Percentiles rank a stretch among this genome's conserved stretches.
phyloP scores from a whole-genome alignment of 768 basidiomycete species.

The Panus rudis region DNA sequence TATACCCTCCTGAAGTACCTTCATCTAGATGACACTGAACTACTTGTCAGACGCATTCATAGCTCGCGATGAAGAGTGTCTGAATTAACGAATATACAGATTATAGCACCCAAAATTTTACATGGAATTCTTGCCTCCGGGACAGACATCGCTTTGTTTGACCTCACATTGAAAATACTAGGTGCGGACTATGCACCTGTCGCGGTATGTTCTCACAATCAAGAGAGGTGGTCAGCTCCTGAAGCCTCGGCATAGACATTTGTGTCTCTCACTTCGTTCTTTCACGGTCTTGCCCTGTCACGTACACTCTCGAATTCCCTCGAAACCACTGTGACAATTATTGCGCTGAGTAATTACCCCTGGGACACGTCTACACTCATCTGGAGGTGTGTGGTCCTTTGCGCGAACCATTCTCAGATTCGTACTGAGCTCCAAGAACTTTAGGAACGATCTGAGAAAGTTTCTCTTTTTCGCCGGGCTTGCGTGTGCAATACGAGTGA shows the following conservation, averaged over 20 bases:
- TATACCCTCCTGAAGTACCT: conserved; percentile 63
- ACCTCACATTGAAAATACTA: conserved; percentile 51
- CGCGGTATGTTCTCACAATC: conserved; percentile 56
- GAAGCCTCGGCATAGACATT: too few relatives aligned
- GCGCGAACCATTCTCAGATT: neutral
- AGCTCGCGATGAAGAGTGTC: too few relatives aligned
- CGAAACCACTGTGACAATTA: conserved; percentile 78
- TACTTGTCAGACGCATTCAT: conserved; percentile 62
- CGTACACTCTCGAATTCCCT: conserved; percentile 90
- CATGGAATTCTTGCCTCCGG: conserved; percentile 72
- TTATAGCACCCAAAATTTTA: conserved; percentile 29
- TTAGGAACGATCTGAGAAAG: conserved; percentile 24
- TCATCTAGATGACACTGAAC: conserved; percentile 43
- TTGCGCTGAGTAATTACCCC: conserved; percentile 74
- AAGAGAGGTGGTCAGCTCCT: too few relatives aligned
- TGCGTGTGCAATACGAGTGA: conserved; percentile 81
- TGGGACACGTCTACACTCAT: conserved; percentile 36
- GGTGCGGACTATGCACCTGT: conserved; percentile 53
- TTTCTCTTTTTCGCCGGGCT: conserved; percentile 60
- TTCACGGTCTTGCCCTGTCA: conserved; percentile 77
- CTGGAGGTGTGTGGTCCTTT: conserved; percentile 15
- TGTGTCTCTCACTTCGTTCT: conserved; percentile 79
- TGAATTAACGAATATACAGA: neutral
- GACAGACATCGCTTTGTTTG: conserved; percentile 71
- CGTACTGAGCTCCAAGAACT: conserved; percentile 19